A percentile compares a stretch with the other conserved stretches of the same genome.
These are phyloP conservation scores for Crithidia thermophila DNA, from an alignment of 208 protist species.

Conservation along the genomic window DNA sequence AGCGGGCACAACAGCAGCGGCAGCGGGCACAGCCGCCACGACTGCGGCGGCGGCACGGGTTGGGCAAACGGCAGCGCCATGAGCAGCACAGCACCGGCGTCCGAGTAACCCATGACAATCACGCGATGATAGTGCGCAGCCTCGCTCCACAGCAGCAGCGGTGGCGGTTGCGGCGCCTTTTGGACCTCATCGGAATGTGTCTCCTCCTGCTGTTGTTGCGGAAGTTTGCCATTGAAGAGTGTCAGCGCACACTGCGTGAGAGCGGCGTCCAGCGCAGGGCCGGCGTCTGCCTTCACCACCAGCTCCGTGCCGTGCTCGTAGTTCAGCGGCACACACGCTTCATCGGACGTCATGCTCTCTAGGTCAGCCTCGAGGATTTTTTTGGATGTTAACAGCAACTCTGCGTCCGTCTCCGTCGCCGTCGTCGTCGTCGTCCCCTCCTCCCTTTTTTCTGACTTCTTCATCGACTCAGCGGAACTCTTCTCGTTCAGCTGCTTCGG, in stretches of 20 bases:
- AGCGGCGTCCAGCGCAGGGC: background rate
- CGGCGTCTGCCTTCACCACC: background rate
- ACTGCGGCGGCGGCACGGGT: conserved; percentile 5
- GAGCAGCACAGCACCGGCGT: conserved; percentile 29
- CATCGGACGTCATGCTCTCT: conserved; percentile 11
- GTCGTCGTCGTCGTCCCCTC: background rate
- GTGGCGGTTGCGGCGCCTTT: background rate
- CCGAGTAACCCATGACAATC: conserved; percentile 56
- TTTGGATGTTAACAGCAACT: background rate
- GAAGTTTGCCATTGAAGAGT: conserved; percentile 18
- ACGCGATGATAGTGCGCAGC: conserved; percentile 20
- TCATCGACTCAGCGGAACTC: no score
- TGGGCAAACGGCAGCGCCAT: conserved; percentile 28
- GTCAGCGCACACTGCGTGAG: conserved; percentile 16
- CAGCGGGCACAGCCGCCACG: conserved; percentile 27
- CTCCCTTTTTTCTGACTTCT: no score
- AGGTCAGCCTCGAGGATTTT: background rate
- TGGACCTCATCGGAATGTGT: background rate
- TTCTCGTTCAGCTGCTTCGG: no score
- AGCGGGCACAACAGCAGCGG: conserved; percentile 21
- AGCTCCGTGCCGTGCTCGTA: conserved; percentile 22
- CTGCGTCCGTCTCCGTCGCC: background rate
- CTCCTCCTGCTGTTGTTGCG: background rate
- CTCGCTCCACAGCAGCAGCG: conserved; percentile 14
- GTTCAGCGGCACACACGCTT: background rate